These are phyloP conservation scores for Trichoderma hamatum DNA, from an alignment of 2,329 filamentous ascomycete species.

Conservation along the genomic window DNA sequence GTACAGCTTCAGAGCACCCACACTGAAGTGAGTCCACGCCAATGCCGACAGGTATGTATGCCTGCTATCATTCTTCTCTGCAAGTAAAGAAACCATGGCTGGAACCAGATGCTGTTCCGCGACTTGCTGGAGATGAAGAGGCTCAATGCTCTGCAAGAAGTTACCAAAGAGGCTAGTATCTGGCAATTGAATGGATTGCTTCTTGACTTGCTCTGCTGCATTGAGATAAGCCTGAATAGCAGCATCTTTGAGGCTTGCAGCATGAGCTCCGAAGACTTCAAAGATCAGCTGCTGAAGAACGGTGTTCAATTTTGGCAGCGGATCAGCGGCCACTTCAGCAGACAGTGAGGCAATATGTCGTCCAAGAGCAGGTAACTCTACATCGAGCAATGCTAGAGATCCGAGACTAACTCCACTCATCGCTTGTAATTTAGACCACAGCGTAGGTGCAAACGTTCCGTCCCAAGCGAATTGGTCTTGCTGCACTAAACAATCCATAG, in stretches of 20 bases:
- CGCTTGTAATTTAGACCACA: slow-evolving; percentile 59
- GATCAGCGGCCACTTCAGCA: slow-evolving; percentile 53
- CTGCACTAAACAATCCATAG: slow-evolving; percentile 51
- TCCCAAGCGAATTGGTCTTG: slow-evolving; percentile 46
- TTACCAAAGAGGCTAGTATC: slow-evolving; percentile 30
- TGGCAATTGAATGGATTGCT: slow-evolving; percentile 2
- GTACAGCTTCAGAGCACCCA: slow-evolving; percentile 76
- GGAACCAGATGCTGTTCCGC: slow-evolving; percentile 50
- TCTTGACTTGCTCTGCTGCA: slow-evolving; percentile 31
- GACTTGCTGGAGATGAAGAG: slow-evolving; percentile 44
- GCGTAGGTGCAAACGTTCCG: slow-evolving; percentile 45
- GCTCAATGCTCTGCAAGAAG: slow-evolving; percentile 35
- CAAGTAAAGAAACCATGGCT: slow-evolving; percentile 48
- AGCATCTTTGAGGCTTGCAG: slow-evolving; percentile 37
- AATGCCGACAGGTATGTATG: slow-evolving; percentile 47
- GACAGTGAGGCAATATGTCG: slow-evolving; percentile 56
- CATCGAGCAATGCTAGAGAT: slow-evolving; percentile 64
- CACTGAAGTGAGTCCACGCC: slow-evolving; percentile 75
- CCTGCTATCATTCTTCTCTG: slow-evolving; percentile 29
- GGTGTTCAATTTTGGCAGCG: slow-evolving; percentile 52
- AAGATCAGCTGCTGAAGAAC: slow-evolving; percentile 52
- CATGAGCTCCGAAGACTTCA: slow-evolving; percentile 47
- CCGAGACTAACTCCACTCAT: slow-evolving; percentile 59
- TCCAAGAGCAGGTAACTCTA: slow-evolving; percentile 65
- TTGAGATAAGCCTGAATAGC: slow-evolving; percentile 36